phyloP scores from a whole-genome alignment of 345 rosid species.

The Trapa bicornis region DNA sequence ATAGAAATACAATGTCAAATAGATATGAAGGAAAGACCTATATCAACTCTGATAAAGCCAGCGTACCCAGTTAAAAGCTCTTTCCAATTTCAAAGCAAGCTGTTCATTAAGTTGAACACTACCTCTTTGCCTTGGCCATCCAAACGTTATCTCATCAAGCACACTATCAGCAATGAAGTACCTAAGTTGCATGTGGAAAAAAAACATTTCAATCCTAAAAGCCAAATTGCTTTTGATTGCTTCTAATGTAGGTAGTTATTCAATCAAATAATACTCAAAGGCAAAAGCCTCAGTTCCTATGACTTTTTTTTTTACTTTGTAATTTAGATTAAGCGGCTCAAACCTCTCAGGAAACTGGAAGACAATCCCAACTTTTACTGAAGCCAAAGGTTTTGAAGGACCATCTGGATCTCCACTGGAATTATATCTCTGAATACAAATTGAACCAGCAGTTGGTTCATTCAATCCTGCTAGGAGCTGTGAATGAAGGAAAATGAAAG shows the following conservation, averaged over 20 bases:
- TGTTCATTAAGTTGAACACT: slow-evolving; percentile 47
- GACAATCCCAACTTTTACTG: slow-evolving; percentile 80
- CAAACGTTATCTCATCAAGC: slow-evolving; percentile 77
- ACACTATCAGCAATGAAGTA: slow-evolving; percentile 81
- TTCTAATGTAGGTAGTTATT: not conserved
- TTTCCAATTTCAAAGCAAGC: slow-evolving; percentile 61
- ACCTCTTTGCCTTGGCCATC: slow-evolving; percentile 83
- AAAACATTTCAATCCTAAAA: not conserved
- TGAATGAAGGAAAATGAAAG: slow-evolving; percentile 8
- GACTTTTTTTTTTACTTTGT: not conserved
- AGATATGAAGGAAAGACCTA: slow-evolving; percentile 6
- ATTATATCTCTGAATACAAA: slow-evolving; percentile 53
- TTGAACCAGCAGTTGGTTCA: slow-evolving; percentile 82
- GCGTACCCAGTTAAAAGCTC: slow-evolving; percentile 78
- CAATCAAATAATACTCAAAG: not conserved
- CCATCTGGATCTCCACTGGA: slow-evolving; percentile 38
- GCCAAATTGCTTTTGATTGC: not conserved
- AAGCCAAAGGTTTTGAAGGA: slow-evolving; percentile 30
- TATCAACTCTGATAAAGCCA: slow-evolving; percentile 9
- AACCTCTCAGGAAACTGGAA: slow-evolving; percentile 98
- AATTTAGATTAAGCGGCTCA: not conserved
- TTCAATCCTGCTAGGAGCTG: slow-evolving; percentile 88
- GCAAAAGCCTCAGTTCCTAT: not conserved
- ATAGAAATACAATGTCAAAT: not conserved
- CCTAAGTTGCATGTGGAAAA: slow-evolving; percentile 19